phyloP scores from a whole-genome alignment of 78 protist genomes.

The Dictyostelium discoideum region DNA sequence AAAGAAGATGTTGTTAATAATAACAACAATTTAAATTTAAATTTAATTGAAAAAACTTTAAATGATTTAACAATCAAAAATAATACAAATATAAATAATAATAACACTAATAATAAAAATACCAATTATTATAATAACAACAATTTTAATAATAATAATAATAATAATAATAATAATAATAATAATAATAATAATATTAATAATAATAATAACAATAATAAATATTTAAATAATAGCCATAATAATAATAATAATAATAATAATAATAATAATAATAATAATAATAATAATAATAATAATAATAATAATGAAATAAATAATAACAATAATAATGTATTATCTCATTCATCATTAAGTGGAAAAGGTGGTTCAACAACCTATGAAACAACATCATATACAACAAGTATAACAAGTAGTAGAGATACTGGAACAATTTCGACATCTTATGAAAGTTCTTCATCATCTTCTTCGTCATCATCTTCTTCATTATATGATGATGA shows the following conservation, averaged over 20 bases:
- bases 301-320: not conserved
- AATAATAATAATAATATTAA: conserved; percentile 18
- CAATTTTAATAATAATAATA: not conserved
- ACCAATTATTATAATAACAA: not conserved
- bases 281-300: not conserved
- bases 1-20: not conserved
- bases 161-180: not conserved
- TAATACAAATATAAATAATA: not conserved
- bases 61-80: not conserved
- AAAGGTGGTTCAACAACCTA: not conserved
- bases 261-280: not conserved
- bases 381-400: not conserved
- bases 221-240: too few species aligned
- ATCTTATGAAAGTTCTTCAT: not conserved
- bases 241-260: not conserved
- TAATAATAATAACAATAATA: not conserved
- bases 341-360: not conserved
- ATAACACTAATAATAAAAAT: not conserved
- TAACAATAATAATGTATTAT: not conserved
- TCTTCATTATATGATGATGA: not conserved
- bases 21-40: not conserved
- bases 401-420: not conserved
- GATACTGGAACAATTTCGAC: not conserved
- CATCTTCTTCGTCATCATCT: not conserved
- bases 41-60: not conserved